A percentile compares a stretch with the other conserved stretches of the same genome.
Conservation (phyloP, 495 filamentous ascomycete genomes). For the Opeltia flavorubescens region DNA sequence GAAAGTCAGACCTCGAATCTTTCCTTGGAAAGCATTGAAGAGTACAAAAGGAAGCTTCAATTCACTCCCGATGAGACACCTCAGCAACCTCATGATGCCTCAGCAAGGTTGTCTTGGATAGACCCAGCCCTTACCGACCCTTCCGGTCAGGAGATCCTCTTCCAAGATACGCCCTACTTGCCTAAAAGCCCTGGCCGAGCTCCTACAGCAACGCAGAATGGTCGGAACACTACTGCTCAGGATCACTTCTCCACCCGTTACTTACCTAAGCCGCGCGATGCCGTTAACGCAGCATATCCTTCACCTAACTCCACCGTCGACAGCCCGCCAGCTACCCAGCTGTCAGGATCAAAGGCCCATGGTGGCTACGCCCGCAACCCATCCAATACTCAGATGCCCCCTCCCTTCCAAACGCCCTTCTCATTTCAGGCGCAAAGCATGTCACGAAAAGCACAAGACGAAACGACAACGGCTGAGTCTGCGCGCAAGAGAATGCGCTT, state of each 20-base stretch:
- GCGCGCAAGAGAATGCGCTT: constrained; percentile 8
- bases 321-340: constrained; percentile 4
- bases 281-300: constrained; percentile 11
- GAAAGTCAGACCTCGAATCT: not conserved
- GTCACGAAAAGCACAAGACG: not conserved
- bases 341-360: not conserved
- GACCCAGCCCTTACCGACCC: not conserved
- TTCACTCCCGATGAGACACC: not conserved
- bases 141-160: not conserved
- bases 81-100: not conserved
- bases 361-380: constrained; percentile 1
- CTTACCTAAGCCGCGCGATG: constrained; percentile 8
- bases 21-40: not conserved
- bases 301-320: constrained; percentile 13
- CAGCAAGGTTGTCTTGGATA: not conserved
- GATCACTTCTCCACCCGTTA: constrained; percentile 6
- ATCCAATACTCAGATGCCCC: constrained; percentile 13
- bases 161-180: not conserved
- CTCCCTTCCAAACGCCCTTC: constrained; percentile 9
- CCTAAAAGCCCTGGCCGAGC: not conserved
- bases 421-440: constrained; percentile 1
- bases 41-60: not conserved
- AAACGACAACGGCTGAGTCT: constrained; percentile 1
- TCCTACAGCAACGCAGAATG: not conserved
- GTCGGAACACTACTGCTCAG: not conserved